Base-by-base conservation (phyloP, 345 rosid genomes). In the Gossypium arboreum region DNA sequence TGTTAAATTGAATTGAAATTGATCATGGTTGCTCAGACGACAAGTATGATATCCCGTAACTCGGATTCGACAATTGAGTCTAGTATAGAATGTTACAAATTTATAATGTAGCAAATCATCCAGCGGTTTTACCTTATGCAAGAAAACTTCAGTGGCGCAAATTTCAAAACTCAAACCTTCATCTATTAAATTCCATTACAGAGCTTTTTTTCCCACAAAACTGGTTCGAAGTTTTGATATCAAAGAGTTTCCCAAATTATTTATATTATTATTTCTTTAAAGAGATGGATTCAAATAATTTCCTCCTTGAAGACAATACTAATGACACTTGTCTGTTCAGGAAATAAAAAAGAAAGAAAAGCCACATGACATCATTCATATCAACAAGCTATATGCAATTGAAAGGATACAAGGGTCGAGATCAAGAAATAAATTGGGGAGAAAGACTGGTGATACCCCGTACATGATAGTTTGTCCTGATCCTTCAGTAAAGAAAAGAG, bases 361-460 rank as follows among this genome's bases (percentile, higher is more conserved):
- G 75, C 60, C 55, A 48, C 64, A 51, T 54, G n/a, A 29, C 50
- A 75, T 45, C 34, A 43, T 57, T 29, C 45, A 72, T 72, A 71
- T 64, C 51, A 70, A 77, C 44, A 73, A 34, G 20, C 48, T 61
- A 72, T 68, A 75, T 41, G 75, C 77, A 78, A 62, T 62, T 72
- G 68, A 72, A 72, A 55, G 72, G 58, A 59, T 60, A 78, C 39
- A 29, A 17, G 34, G 12, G 20, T 9, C 22, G 34, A 22, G 12
- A 75, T 24, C 43, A 34, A 72, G 25, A 54, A 75, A 74, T 9
- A 25, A 45, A 73, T 54, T 20, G 65, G 39, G 71, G 62, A 59
- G 58, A 78, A 63, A 52, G 79, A 71, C 44, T 24, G 20, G 61
- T 9, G 18, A 70, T 81, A 75, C 76, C 78, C 73, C 59, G 20